Evolutionary conservation across 345 rosid genomes (phyloP), one percentile per base, ranked within the genome.

Genomic region (Rhodomyrtus tomentosa): DNA sequence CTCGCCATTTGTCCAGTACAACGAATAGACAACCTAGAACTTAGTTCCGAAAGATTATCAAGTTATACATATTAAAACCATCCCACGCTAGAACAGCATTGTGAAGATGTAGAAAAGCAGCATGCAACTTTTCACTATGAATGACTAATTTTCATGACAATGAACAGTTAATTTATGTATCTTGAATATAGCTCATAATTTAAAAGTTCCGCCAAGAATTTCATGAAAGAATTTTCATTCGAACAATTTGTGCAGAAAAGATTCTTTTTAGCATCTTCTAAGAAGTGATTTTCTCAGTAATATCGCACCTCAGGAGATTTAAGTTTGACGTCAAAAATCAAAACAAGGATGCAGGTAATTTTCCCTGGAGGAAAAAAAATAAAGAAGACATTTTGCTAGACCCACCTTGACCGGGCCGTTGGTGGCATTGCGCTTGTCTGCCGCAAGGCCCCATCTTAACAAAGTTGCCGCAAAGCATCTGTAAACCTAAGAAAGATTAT

Each of bases 401-500:
- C 48, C 85, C 88, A 83, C 98, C 98, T 97, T 95, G 93, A 93
- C 95, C 88, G 95, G 99, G 90, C 98, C 93, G 86, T 97, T 91
- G 51, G 90, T 92, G 81, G 99, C 98, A 86, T 92, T 94, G 85
- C 95, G 92, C 84, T 94, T 94, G 85, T 95, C 98, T 86, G 98
- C 98, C 38, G 98, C 98, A 84, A 97, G 91, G 83, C 98, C 98
- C 91, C 89, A 89, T 89, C 94, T 91, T 86, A 97, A 89, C 84
- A 92, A 87, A 79, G 87, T 88, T 48, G 98, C 86, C 87, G 98
- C 96, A 84, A n/a, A n/a, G 98, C 98, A 91, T 95, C 99, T 29
- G 93, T 82, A 88, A 89, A 93, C 93, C 99, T 95, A 85, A 79
- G 82, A 84, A 84, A 51, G 87, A 50, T 59, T 54, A 74, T 40